Evolutionary conservation across 2,329 filamentous ascomycete species (phyloP), one percentile per base, ranked within the genome.

Genomic region (Penicillium sp.): DNA sequence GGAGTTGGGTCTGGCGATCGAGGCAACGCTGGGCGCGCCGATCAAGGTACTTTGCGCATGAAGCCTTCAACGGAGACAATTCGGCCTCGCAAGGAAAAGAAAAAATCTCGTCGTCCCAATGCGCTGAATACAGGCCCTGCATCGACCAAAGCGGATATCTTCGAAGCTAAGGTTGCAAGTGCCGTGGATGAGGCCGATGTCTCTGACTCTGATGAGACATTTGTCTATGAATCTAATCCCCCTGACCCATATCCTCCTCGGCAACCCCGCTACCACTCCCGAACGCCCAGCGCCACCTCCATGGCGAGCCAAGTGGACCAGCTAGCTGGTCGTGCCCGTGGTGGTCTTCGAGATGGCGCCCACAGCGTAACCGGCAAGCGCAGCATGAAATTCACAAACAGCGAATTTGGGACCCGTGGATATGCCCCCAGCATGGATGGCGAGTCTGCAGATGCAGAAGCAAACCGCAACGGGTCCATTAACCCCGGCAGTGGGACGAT

Each of bases 161-260:
- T 99, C 70, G 94, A 97, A 76, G 91, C 92, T 62, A 95, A 95
- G 69, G 91, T 99, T 61, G 93, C 93, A 46, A 96, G 87, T 70
- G 93, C 93, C 8, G 91, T 99, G 47, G 93, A 97, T 69, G 92
- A 97, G 71, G 91, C 90, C 42, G 89, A 96, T 71, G 95, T 93
- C 12, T 96, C 93, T 6, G 94, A 99, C 70, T 97, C 93, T 1
- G 94, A 96, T 66, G 94, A 97, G 73, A 97, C 94, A 0, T 99
- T 97, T 72, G 94, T 99, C 15, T 99, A 99, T 74, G 94, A 99
- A 72, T 97, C 94, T 24, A 99, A 99, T 66, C 94, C 93, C 9
- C 81, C 82, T 13, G 84, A 86, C 60, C 76, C 79, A 23, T 78
- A 70, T 52, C 74, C 81, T 28, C 60, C 67, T 38, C 77, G 82